phyloP scores from a whole-genome alignment of 164 flowering plant genomes.

The Magnolia changhungtana region DNA sequence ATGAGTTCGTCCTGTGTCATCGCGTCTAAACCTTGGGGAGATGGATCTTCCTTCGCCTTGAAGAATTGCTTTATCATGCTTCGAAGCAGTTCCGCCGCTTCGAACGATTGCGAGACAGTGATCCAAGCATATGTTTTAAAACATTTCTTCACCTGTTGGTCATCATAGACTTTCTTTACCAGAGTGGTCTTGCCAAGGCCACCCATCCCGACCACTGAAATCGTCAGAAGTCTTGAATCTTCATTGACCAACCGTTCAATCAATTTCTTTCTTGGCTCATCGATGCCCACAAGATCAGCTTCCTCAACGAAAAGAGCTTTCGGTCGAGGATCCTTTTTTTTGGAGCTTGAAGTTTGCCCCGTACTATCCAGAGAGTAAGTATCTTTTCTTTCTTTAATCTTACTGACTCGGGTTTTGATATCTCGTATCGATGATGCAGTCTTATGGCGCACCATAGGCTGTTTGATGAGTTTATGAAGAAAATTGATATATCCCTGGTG shows the following conservation, averaged over 20 bases:
- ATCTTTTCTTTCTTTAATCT: not conserved
- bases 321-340: not conserved
- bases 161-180: too few relatives aligned
- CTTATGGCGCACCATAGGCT: not conserved
- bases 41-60: too few relatives aligned
- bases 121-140: too few relatives aligned
- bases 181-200: too few relatives aligned
- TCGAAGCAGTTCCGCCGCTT: not conserved
- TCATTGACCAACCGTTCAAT: too few relatives aligned
- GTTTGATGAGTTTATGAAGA: not conserved
- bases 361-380: not conserved
- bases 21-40: not conserved
- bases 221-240: too few relatives aligned
- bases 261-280: too few relatives aligned
- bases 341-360: not conserved
- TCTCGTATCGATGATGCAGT: not conserved
- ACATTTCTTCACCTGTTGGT: too few relatives aligned
- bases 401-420: not conserved
- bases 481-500: not conserved
- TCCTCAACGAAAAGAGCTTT: too few relatives aligned
- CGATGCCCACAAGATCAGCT: too few relatives aligned
- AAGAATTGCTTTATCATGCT: constrained; percentile 1
- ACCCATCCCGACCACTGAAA: too few relatives aligned
- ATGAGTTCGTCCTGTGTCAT: constrained; percentile 28
- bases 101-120: too few relatives aligned